Evolutionary conservation across 2,329 filamentous ascomycete genomes (phyloP), one percentile per base, ranked within the genome.

Genomic region (Bisporella sp.): DNA sequence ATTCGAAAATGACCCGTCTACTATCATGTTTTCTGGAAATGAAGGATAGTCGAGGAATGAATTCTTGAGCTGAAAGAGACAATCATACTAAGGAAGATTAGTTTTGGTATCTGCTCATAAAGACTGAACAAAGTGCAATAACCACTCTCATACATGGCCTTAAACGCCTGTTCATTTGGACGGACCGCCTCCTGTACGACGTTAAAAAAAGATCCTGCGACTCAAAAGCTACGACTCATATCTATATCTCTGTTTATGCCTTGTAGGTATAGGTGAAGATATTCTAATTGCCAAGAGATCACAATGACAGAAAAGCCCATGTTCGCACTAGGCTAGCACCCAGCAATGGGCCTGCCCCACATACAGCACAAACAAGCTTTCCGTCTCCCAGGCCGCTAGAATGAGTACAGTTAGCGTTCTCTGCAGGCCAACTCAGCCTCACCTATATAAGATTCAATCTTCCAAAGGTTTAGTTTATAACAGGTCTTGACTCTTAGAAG

Each of bases 81-180:
- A 55, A 45, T 55, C 50, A 51, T 45, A 50, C 45, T 45, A 57
- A 51, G 49, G 45, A 48, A 52, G 42, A 45, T 50, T 41, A 51
- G 41, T 46, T 46, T 53, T 47, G 33, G 35, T 45, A 44, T 54
- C 54, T 49, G 47, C 54, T 58, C 48, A 47, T 55, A 59, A 35
- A 63, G 54, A 42, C 50, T 52, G 37, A 49, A 56, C 61, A 59
- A 64, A 50, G 59, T 62, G 13, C 54, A 45, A 52, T 58, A 62
- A 49, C 57, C 60, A 56, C 54, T 57, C 54, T 62, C 57, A 51
- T 59, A 61, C 53, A 61, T 59, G 30, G 56, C 52, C 44, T 55
- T 57, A 45, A 61, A 59, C 8, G 52, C 54, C 32, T 60, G 47
- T 33, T 58, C 42, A 48, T 47, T 60, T 41, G 58, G 60, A 47